phyloP scores from a whole-genome alignment of 108 stramenopile species.

The Skeletonema tropicum region DNA sequence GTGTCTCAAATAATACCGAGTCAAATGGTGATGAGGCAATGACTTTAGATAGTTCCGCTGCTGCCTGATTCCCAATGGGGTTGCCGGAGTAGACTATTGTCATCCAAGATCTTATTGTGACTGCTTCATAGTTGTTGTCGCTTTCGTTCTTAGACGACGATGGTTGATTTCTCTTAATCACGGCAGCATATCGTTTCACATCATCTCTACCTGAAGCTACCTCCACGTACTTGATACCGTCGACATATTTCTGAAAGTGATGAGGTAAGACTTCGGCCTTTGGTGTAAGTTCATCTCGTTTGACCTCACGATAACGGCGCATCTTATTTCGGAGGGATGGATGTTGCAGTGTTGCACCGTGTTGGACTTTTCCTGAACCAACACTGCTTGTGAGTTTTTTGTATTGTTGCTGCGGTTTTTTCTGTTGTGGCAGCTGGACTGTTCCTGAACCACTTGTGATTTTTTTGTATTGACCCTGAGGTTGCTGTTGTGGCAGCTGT shows the following conservation, averaged over 20 bases:
- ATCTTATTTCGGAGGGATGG: background rate
- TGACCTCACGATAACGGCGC: background rate
- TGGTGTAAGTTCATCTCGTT: background rate
- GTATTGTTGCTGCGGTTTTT: background rate
- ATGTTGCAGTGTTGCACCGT: slow-evolving; percentile 5
- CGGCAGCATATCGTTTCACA: slow-evolving; percentile 26
- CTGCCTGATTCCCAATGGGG: slow-evolving; percentile 14
- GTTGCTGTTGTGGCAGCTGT: no score
- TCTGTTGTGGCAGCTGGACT: background rate
- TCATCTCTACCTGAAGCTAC: slow-evolving; percentile 29
- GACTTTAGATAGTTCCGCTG: slow-evolving; percentile 24
- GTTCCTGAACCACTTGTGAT: background rate
- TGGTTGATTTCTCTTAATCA: background rate
- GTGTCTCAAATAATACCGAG: slow-evolving; percentile 43
- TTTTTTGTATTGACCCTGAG: no score
- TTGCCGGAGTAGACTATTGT: slow-evolving; percentile 25
- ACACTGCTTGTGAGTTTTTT: background rate
- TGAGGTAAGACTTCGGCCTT: background rate
- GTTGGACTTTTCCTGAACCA: background rate
- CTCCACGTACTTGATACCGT: slow-evolving; percentile 28
- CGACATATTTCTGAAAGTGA: background rate
- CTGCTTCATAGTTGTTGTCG: slow-evolving; percentile 3
- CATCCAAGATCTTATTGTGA: slow-evolving; percentile 46
- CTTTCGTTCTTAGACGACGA: background rate
- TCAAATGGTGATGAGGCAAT: slow-evolving; percentile 41